Conservation (phyloP, 2,329 filamentous ascomycete genomes). For the Trichophyton equinum region DNA sequence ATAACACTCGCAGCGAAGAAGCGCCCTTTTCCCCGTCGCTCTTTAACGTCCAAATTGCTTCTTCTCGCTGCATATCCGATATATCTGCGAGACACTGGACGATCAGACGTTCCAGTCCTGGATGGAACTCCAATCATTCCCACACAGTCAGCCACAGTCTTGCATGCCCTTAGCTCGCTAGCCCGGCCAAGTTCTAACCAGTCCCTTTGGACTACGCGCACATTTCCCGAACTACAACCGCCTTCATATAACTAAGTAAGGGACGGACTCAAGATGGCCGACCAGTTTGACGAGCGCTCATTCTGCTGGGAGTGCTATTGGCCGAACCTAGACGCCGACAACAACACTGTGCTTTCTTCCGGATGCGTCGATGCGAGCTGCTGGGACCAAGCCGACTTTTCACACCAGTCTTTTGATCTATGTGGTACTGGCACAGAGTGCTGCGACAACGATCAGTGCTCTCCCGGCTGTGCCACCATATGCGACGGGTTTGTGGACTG, state of each 20-base stretch:
- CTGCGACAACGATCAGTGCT: conserved; percentile 30
- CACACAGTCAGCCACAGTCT: not conserved
- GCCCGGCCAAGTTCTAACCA: not conserved
- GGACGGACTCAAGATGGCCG: conserved; percentile 6
- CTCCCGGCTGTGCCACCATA: conserved; percentile 27
- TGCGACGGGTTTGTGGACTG: conserved; percentile 33
- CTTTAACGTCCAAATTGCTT: not conserved
- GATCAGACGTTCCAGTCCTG: not conserved
- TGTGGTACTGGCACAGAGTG: conserved; percentile 26
- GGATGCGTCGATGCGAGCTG: conserved; percentile 16
- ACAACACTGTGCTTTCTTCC: conserved; percentile 15
- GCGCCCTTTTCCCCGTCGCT: not conserved
- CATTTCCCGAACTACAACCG: not conserved
- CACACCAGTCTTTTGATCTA: conserved; percentile 17
- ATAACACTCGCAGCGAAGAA: not conserved
- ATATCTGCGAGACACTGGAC: not conserved
- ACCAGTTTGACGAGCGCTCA: conserved; percentile 14
- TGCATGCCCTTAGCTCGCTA: not conserved
- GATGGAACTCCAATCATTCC: not conserved
- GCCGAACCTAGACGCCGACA: conserved; percentile 28
- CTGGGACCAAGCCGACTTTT: conserved; percentile 22
- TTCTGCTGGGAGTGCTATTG: conserved; percentile 33
- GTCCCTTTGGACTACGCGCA: too few species aligned
- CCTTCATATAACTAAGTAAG: not conserved
- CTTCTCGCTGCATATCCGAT: not conserved